Conservation (phyloP, 1,284 basidiomycete species). For the Sutorius eximius region DNA sequence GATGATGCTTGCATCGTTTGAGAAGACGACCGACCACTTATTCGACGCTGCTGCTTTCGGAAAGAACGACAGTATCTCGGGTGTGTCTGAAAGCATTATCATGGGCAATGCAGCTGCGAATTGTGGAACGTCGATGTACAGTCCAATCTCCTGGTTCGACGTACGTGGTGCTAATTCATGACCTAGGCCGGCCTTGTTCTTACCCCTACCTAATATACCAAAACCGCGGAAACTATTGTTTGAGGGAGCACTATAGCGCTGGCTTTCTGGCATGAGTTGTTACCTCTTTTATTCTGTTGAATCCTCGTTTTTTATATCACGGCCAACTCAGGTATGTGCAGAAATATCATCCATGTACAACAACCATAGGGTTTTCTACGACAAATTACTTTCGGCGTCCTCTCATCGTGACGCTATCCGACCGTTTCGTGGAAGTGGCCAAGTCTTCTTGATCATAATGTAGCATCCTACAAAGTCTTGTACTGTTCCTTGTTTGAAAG, state of each 20-base stretch:
- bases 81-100: conserved; percentile 99
- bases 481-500: background rate
- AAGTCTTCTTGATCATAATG: background rate
- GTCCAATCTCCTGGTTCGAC: conserved; percentile 12
- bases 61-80: conserved; percentile 93
- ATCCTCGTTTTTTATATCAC: background rate
- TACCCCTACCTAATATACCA: conserved; percentile 51
- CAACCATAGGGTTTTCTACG: background rate
- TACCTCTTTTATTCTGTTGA: too few species aligned
- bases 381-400: background rate
- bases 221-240: conserved; percentile 58
- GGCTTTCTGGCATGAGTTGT: background rate
- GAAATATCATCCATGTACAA: background rate
- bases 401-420: background rate
- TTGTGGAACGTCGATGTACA: conserved; percentile 92
- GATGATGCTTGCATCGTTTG: conserved; percentile 98
- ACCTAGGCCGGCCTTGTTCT: conserved; percentile 55
- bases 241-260: conserved; percentile 47
- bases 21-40: conserved; percentile 98
- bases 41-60: conserved; percentile 98
- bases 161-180: conserved; percentile 5
- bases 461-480: background rate
- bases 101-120: conserved; percentile 98
- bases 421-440: background rate
- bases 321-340: background rate